Evolutionary conservation across 805 yeast species (phyloP).

Genomic region (Starmerella vaccinii): DNA sequence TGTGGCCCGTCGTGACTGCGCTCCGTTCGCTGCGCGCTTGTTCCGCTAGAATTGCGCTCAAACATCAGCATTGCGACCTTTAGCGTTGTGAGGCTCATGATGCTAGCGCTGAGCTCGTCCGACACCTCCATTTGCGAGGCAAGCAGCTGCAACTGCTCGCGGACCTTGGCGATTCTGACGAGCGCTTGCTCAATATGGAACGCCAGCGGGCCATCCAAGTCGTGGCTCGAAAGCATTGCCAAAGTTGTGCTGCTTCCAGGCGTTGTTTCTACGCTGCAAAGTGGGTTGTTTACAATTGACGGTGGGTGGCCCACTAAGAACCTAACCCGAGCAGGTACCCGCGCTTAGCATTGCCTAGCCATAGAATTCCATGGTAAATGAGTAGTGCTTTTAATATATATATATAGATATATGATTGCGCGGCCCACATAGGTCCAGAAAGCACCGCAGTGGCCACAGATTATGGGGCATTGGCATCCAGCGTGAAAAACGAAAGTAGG

Average conservation of each 20-base stretch:
- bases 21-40: not conserved
- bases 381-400: too few relatives aligned
- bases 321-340: not conserved
- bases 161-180: not conserved
- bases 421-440: too few relatives aligned
- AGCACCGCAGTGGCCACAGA: too few relatives aligned
- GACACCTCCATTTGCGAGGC: not conserved
- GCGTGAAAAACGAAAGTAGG: too few relatives aligned
- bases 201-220: not conserved
- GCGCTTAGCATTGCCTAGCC: too few relatives aligned
- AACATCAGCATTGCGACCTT: slow-evolving; percentile 2
- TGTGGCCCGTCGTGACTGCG: not conserved
- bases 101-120: not conserved
- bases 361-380: too few relatives aligned
- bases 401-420: too few relatives aligned
- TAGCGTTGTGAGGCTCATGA: slow-evolving; percentile 4
- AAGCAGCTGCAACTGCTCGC: not conserved
- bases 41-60: not conserved
- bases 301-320: not conserved
- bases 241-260: not conserved
- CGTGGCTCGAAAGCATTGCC: not conserved
- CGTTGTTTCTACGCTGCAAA: not conserved
- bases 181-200: not conserved
- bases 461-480: too few relatives aligned
- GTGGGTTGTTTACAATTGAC: not conserved